phyloP scores from a whole-genome alignment of 805 yeast species.

The Candida pini region DNA sequence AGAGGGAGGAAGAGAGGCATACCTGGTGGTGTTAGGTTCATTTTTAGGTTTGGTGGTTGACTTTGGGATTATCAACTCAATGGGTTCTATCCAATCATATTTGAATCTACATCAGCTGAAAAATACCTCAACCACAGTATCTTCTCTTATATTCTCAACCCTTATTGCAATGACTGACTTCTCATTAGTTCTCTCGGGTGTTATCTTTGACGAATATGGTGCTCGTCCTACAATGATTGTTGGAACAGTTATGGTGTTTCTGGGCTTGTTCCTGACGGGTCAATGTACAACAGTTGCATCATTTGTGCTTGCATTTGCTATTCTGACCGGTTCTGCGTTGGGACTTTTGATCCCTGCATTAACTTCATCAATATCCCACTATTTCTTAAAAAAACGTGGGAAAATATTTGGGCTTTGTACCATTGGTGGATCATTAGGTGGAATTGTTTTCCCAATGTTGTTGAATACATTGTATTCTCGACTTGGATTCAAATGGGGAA shows the following conservation, averaged over 20 bases:
- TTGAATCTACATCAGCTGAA: slow-evolving; percentile 46
- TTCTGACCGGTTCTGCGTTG: slow-evolving; percentile 35
- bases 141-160: slow-evolving; percentile 63
- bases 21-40: slow-evolving; percentile 38
- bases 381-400: slow-evolving; percentile 50
- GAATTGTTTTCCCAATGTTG: slow-evolving; percentile 44
- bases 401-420: slow-evolving; percentile 53
- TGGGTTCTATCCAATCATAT: slow-evolving; percentile 58
- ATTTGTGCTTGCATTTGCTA: slow-evolving; percentile 42
- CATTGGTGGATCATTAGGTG: slow-evolving; percentile 48
- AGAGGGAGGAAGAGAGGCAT: slow-evolving; percentile 49
- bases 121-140: slow-evolving; percentile 36
- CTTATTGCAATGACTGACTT: slow-evolving; percentile 42
- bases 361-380: slow-evolving; percentile 52
- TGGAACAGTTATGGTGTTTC: slow-evolving; percentile 29
- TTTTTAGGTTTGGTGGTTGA: slow-evolving; percentile 49
- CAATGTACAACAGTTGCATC: slow-evolving; percentile 36
- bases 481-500: slow-evolving; percentile 52
- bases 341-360: slow-evolving; percentile 49
- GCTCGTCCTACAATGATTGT: slow-evolving; percentile 30
- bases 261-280: slow-evolving; percentile 36
- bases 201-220: slow-evolving; percentile 37
- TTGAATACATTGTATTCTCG: slow-evolving; percentile 37
- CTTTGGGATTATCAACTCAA: slow-evolving; percentile 56
- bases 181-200: slow-evolving; percentile 34